These are phyloP conservation scores for Drechslerella stenobrocha DNA, from an alignment of 2,329 filamentous ascomycete species.

Conservation along the genomic window DNA sequence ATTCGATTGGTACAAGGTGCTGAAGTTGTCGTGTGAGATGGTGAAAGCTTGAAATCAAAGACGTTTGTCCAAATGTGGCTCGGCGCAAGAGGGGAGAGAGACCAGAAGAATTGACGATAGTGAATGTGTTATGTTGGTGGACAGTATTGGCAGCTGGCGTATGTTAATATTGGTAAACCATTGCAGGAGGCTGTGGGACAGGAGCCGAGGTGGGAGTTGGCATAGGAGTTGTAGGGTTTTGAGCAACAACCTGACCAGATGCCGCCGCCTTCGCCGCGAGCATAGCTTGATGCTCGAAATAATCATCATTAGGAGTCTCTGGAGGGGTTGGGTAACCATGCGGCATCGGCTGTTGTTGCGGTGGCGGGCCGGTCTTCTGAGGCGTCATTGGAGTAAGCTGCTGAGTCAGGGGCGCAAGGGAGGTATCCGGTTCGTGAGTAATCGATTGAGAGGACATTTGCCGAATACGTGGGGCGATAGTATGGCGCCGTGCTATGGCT, in stretches of 20 bases:
- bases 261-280: conserved; percentile 53
- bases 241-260: conserved; percentile 48
- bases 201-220: conserved; percentile 48
- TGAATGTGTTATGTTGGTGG: conserved; percentile 4
- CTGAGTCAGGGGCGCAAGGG: conserved; percentile 60
- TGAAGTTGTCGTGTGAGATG: conserved; percentile 3
- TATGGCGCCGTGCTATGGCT: conserved; percentile 59
- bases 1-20: conserved; percentile 18
- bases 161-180: conserved; percentile 31
- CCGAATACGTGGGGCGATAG: conserved; percentile 54
- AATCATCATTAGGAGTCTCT: conserved; percentile 75
- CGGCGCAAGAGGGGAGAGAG: background rate
- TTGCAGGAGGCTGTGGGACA: conserved; percentile 28
- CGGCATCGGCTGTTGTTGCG: conserved; percentile 61
- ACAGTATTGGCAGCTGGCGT: background rate
- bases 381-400: conserved; percentile 73
- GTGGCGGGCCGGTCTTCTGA: conserved; percentile 65
- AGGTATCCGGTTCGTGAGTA: conserved; percentile 56
- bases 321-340: conserved; percentile 81
- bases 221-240: conserved; percentile 51
- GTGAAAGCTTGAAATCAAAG: background rate
- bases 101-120: conserved; percentile 1
- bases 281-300: conserved; percentile 54
- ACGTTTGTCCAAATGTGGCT: conserved; percentile 1
- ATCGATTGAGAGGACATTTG: conserved; percentile 63